Evolutionary conservation across 2,329 filamentous ascomycete genomes (phyloP).

Genomic region (Remersonia thermophila): DNA sequence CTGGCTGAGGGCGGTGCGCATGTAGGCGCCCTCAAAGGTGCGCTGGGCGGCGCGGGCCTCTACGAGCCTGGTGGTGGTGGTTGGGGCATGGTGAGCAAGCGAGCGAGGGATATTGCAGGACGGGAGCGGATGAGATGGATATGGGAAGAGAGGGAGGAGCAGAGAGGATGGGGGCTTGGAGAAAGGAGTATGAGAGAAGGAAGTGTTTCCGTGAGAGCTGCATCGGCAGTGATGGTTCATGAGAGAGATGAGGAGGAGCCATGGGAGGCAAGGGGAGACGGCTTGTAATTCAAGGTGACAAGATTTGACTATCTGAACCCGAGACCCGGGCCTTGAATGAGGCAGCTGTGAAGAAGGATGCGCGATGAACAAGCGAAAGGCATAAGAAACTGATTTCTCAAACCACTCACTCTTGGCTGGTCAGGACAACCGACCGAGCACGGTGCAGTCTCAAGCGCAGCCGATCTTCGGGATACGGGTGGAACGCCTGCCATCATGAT

Average conservation of each 20-base stretch:
- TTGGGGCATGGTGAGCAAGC: not conserved
- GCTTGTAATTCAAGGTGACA: too few relatives aligned
- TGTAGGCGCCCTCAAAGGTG: conserved; percentile 94
- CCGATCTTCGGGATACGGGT: conserved; percentile 50
- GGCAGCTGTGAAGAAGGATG: too few relatives aligned
- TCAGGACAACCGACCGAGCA: conserved; percentile 71
- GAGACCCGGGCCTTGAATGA: too few relatives aligned
- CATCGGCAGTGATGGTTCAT: too few relatives aligned
- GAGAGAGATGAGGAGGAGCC: too few relatives aligned
- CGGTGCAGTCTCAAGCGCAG: conserved; percentile 74
- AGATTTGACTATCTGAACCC: too few relatives aligned
- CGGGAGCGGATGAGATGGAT: not conserved
- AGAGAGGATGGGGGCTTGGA: too few relatives aligned
- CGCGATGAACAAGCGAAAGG: too few relatives aligned
- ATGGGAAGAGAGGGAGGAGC: not conserved
- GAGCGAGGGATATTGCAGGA: not conserved
- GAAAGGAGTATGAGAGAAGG: too few relatives aligned
- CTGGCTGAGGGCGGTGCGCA: conserved; percentile 85
- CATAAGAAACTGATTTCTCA: too few relatives aligned
- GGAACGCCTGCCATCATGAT: conserved; percentile 19
- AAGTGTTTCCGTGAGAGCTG: too few relatives aligned
- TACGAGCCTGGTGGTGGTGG: conserved; percentile 46
- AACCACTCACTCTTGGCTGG: conserved; percentile 53
- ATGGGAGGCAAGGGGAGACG: too few relatives aligned
- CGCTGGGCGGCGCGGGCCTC: conserved; percentile 91